Evolutionary conservation across 257 asterid genomes (phyloP), one percentile per base, ranked within the genome.

Genomic region (Pogostemon cablin): DNA sequence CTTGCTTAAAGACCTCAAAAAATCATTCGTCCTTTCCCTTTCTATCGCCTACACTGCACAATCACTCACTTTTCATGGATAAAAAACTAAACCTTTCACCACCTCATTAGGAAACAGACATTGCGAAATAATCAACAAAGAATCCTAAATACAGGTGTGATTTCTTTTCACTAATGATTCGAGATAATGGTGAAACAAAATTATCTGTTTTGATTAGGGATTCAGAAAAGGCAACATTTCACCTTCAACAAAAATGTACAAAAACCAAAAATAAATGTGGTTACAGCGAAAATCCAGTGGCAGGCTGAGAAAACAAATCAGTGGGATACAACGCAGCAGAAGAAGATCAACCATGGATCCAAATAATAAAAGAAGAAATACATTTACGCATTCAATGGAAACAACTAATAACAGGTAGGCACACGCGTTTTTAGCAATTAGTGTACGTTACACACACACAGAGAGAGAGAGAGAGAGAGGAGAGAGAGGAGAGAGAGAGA

Each of bases 11-110:
- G 77, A 76, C 46, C 77, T 71, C 80, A 62, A 15, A 38, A 15
- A 38, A 47, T 62, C 67, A 53, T 57, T 78, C 75, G 81, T 81
- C 82, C 62, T 77, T 75, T 68, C 20, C 73, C 78, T 62, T 62
- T 62, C 71, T 49, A 46, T 53, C 67, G 7, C 55, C 39, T 20
- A 25, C 9, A 32, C 15, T 34, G 11, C 55, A 43, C 32, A 25
- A 25, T 25, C 32, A 25, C 32, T 25, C 32, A 25, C 32, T 25
- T 25, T 25, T 25, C 32, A 25, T 25, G 32, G 32, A 25, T 25
- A 25, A 25, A 1, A 68, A 11, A 53, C 3, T 3, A 9, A 9
- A 55, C 20, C 63, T 15, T 20, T 56, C 17, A 37, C 41, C 41
- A 71, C 39, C 73, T 48, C 65, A 61, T 32, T 34, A 50, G 12